A percentile compares a stretch with the other conserved stretches of the same genome.
phyloP scores from a whole-genome alignment of 2,329 filamentous ascomycete species.

The Colletotrichum tanaceti region DNA sequence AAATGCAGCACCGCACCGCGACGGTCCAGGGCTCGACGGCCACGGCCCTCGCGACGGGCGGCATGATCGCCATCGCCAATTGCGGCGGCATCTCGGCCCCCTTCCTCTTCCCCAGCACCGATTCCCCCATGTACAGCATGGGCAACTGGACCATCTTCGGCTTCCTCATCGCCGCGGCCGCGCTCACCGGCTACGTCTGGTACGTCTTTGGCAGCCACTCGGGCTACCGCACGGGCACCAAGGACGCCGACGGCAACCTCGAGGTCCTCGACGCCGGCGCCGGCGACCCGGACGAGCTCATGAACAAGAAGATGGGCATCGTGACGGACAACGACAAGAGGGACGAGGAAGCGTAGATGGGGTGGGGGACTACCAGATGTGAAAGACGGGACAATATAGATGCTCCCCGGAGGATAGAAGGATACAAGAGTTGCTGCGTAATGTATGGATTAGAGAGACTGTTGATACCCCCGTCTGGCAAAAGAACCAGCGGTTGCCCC shows the following conservation, averaged over 20 bases:
- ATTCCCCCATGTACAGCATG: conserved; percentile 49
- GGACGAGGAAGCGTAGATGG: conserved; percentile 33
- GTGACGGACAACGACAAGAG: conserved; percentile 41
- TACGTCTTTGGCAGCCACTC: conserved; percentile 49
- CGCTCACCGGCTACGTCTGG: conserved; percentile 47
- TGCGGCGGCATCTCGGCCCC: conserved; percentile 50
- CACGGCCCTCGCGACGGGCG: conserved; percentile 49
- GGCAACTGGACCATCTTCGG: conserved; percentile 51
- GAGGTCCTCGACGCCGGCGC: conserved; percentile 43
- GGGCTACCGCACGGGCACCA: conserved; percentile 46
- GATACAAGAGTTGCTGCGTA: not conserved
- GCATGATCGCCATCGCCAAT: conserved; percentile 52
- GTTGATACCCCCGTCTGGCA: conserved; percentile 13
- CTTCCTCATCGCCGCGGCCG: conserved; percentile 45
- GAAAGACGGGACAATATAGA: not conserved
- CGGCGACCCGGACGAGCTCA: conserved; percentile 42
- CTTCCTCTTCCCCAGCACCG: conserved; percentile 49
- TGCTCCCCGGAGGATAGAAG: not conserved
- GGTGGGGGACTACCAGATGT: too few species aligned
- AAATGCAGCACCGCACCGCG: conserved; percentile 48
- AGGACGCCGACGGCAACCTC: conserved; percentile 41
- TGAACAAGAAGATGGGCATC: conserved; percentile 43
- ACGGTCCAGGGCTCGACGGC: conserved; percentile 49
- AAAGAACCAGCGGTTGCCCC: not conserved
- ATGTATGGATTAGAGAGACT: conserved; percentile 11